These are phyloP conservation scores for Colletotrichum lini DNA, from an alignment of 2,329 filamentous ascomycete species.

Conservation along the genomic window DNA sequence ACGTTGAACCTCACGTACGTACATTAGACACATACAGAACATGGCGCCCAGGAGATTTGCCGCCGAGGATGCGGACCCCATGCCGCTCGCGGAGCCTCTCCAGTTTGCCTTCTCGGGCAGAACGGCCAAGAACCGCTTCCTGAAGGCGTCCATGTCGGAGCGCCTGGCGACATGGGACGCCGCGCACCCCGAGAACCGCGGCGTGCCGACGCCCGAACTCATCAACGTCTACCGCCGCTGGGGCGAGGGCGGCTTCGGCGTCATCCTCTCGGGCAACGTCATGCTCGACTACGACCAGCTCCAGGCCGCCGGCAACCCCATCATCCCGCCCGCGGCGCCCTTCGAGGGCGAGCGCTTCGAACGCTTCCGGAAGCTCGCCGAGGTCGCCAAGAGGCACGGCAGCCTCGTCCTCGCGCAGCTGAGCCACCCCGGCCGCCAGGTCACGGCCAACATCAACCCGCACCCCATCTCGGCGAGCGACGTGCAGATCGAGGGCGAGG, in stretches of 20 bases:
- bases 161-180: conserved; percentile 73
- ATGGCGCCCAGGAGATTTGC: conserved; percentile 34
- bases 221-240: conserved; percentile 71
- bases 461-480: conserved; percentile 58
- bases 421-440: conserved; percentile 74
- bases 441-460: conserved; percentile 49
- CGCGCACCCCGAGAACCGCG: conserved; percentile 63
- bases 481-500: conserved; percentile 54
- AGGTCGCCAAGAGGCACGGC: conserved; percentile 67
- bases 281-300: conserved; percentile 71
- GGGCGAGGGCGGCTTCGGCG: conserved; percentile 67
- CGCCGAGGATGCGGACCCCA: conserved; percentile 26
- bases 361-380: conserved; percentile 59
- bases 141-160: conserved; percentile 79
- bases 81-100: conserved; percentile 60
- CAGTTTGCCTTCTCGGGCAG: conserved; percentile 66
- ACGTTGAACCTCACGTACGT: no score
- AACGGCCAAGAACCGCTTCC: conserved; percentile 73
- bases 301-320: conserved; percentile 67
- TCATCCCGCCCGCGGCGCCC: conserved; percentile 66
- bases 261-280: conserved; percentile 73
- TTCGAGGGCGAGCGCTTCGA: conserved; percentile 72
- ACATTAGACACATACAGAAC: not conserved
- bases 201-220: conserved; percentile 56
- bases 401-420: conserved; percentile 73